Conservation (phyloP, 768 basidiomycete species). For the Suillus luteus region DNA sequence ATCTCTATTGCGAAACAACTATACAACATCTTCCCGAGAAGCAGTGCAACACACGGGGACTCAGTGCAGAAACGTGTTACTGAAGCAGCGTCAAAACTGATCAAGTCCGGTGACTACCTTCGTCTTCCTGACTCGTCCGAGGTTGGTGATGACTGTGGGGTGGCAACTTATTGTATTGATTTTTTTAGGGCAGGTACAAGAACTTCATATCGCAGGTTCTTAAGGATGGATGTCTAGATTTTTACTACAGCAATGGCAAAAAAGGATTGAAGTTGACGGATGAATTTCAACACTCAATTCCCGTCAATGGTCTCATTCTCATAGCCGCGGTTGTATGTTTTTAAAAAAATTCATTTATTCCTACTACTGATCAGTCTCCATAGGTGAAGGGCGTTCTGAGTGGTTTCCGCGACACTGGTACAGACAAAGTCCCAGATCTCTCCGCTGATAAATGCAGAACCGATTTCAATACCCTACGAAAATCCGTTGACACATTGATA, state of each 20-base stretch:
- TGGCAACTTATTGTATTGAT: background rate
- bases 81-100: background rate
- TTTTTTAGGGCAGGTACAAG: constrained; percentile 9
- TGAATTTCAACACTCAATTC: constrained; percentile 6
- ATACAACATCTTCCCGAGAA: background rate
- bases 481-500: background rate
- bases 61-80: background rate
- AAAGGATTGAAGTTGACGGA: constrained; percentile 5
- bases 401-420: background rate
- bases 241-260: background rate
- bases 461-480: background rate
- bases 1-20: background rate
- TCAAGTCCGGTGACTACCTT: background rate
- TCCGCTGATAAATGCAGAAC: background rate
- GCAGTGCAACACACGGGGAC: background rate
- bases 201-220: constrained; percentile 8
- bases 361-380: background rate
- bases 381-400: background rate
- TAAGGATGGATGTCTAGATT: background rate
- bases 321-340: background rate
- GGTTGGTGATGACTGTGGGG: background rate
- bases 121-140: background rate
- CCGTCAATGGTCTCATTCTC: background rate
- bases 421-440: background rate
- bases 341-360: background rate